Evolutionary conservation across 306 rosid species (phyloP), one percentile per base, ranked within the genome.

Genomic region (Alnus rubra): DNA sequence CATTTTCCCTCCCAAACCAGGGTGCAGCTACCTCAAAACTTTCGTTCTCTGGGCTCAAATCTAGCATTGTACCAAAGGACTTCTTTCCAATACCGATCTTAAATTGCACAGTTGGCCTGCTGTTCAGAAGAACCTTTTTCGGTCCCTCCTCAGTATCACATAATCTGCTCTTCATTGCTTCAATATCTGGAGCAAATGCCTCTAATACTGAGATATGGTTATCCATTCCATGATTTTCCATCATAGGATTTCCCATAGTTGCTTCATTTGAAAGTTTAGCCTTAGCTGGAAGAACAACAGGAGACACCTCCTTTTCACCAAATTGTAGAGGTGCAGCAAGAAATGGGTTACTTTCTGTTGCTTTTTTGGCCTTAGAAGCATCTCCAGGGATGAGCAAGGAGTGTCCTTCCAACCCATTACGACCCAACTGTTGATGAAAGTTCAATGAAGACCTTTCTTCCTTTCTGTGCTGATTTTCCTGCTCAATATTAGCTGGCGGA

Each of bases 181-280:
- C 97, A 87, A 92, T 92, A 58, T 92, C 94, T 14, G 98, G 96
- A 82, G 90, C 88, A 87, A 88, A 90, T 45, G 96, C 80, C 82
- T 90, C 94, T 84, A 88, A 73, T 71, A 90, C 90, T 42, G 91
- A 90, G 64, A 88, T 45, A 59, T 83, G 79, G 65, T 87, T 85
- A 72, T 82, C 90, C 80, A 59, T 76, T 39, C 84, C 77, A 79
- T 59, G 75, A 82, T 82, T 84, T 77, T 78, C 89, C 75, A 59
- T 45, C 65, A 80, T 70, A 74, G 82, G 90, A 64, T 74, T 81
- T 60, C 73, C 82, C 48, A 64, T 18, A 39, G 71, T 77, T 15
- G 76, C 78, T 67, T 78, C 80, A 71, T 81, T 81, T 74, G 83
- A 86, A 62, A 87, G 79, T 85, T 85, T 92, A 67, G 88, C 82